Evolutionary conservation across 345 rosid species (phyloP), one percentile per base, ranked within the genome.

Genomic region (Citrus mangshanensis): DNA sequence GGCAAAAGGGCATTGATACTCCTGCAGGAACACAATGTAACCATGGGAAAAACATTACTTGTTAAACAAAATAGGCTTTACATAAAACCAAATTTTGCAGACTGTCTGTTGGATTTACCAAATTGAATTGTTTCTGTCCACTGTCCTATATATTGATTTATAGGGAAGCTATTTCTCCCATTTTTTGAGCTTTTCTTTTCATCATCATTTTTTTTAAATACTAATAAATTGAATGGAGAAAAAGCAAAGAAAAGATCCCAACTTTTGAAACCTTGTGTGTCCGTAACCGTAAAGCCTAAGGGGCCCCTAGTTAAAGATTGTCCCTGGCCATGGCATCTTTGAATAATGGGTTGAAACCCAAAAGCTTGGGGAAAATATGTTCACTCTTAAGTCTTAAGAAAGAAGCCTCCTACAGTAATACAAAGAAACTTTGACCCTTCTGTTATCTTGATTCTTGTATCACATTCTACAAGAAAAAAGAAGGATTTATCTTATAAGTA

Each of bases 11-110:
- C 63, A 51, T 62, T 64, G 38, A 49, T 70, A 59, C 79, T 37
- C 5, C 70, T 34, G 72, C 59, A 35, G 58, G 58, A 46, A 3
- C 30, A 74, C 51, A 46, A 0, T 3, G 51, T 25, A 0, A 37
- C 22, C 74, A 74, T 42, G 75, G 49, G 85, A 42, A 38, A 74
- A 74, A 40, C 71, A 32, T 51, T n/a, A 34, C 37, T 25, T 49
- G 34, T 51, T 54, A 14, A 69, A 42, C 22, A 68, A 22, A 68
- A 8, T 68, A 22, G 71, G 51, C 28, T 9, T 10, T 28, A 18
- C 35, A 46, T 9, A 46, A 27, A 27, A 49, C 73, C 51, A 19
- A 7, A 73, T 2, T 24, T 62, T 51, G 40, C 25, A 62, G 69
- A 28, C 32, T 61, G 28, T 62, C 42, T 25, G 40, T 10, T 72